A percentile compares a stretch with the other conserved stretches of the same genome.
These are phyloP conservation scores for Corymbia maculata DNA, from an alignment of 345 rosid species.

Conservation along the genomic window DNA sequence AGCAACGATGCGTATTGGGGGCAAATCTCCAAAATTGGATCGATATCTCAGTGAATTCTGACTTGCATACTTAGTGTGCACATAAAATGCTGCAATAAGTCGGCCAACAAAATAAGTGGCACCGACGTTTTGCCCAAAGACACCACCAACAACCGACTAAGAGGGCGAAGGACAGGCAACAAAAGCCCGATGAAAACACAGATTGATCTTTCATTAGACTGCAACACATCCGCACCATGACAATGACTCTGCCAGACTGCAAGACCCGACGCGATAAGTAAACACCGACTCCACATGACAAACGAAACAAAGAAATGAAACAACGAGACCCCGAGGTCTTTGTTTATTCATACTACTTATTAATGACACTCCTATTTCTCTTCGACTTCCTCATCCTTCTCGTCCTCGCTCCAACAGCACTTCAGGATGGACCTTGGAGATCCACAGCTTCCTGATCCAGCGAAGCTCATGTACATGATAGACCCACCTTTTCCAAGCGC, in stretches of 20 bases:
- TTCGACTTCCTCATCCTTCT: conserved; percentile 28
- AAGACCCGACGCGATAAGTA: not conserved
- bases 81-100: not conserved
- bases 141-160: not conserved
- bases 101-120: not conserved
- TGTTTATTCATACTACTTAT: not conserved
- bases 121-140: not conserved
- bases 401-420: conserved; percentile 45
- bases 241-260: not conserved
- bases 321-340: not conserved
- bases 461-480: conserved; percentile 33
- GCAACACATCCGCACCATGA: not conserved
- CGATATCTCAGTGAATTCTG: not conserved
- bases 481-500: conserved; percentile 33
- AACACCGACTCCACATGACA: not conserved
- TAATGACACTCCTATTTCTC: not conserved
- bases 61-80: no score
- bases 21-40: not conserved
- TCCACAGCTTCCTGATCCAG: conserved; percentile 9
- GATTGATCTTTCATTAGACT: not conserved
- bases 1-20: not conserved
- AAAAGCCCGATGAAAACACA: not conserved
- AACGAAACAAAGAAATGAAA: not conserved
- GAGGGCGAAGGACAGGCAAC: not conserved
- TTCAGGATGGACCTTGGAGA: conserved; percentile 53